Conservation (phyloP, 1,284 basidiomycete genomes). For the Lignosus rhinocerotis region DNA sequence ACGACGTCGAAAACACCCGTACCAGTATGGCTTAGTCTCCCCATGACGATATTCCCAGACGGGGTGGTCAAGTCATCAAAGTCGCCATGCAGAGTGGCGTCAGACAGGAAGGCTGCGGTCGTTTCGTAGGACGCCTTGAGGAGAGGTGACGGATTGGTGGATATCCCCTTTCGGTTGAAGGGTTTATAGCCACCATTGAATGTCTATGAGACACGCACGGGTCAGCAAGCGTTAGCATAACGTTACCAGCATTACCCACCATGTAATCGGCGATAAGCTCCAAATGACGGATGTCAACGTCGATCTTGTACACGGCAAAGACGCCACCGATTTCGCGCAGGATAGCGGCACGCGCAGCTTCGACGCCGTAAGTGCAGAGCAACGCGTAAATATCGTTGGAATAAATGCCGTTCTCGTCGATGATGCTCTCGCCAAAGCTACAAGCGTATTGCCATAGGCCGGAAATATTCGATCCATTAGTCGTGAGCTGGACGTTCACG, state of each 20-base stretch:
- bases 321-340: slow-evolving; percentile 88
- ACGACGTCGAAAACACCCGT: slow-evolving; percentile 89
- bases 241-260: slow-evolving; percentile 52
- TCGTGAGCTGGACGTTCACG: slow-evolving; percentile 55
- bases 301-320: slow-evolving; percentile 97
- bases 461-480: slow-evolving; percentile 90
- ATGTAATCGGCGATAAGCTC: slow-evolving; percentile 99
- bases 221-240: slow-evolving; percentile 10
- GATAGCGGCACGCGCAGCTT: slow-evolving; percentile 95
- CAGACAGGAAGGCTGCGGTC: slow-evolving; percentile 93
- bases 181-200: slow-evolving; percentile 97
- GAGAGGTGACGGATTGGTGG: slow-evolving; percentile 88
- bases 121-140: slow-evolving; percentile 98
- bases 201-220: slow-evolving; percentile 57
- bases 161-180: slow-evolving; percentile 95
- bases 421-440: slow-evolving; percentile 60
- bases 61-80: slow-evolving; percentile 91
- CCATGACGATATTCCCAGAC: slow-evolving; percentile 90
- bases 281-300: slow-evolving; percentile 92
- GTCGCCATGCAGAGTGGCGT: slow-evolving; percentile 93
- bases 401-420: slow-evolving; percentile 84
- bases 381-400: slow-evolving; percentile 97
- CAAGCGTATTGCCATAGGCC: slow-evolving; percentile 90
- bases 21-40: slow-evolving; percentile 79
- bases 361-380: slow-evolving; percentile 92